Evolutionary conservation across 495 filamentous ascomycete genomes (phyloP).

Genomic region (Penicillium bovifimosum): DNA sequence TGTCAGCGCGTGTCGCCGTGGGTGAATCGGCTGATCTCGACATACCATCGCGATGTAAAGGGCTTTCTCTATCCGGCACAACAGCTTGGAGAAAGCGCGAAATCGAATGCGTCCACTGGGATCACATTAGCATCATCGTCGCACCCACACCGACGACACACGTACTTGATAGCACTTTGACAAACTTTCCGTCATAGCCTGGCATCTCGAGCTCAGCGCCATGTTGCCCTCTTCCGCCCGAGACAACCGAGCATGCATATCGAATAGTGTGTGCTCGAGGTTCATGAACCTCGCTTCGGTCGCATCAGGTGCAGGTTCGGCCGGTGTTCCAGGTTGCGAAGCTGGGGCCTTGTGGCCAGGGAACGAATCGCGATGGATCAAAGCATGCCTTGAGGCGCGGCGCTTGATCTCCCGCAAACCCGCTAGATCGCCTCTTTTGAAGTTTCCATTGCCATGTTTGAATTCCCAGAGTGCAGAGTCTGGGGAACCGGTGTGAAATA

Average conservation of each 20-base stretch:
- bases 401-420: conserved; percentile 94
- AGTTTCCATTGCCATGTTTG: conserved; percentile 96
- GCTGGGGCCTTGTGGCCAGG: conserved; percentile 65
- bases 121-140: conserved; percentile 11
- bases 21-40: neutral
- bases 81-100: conserved; percentile 65
- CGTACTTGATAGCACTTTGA: conserved; percentile 68
- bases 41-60: conserved; percentile 53
- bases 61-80: conserved; percentile 59
- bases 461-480: conserved; percentile 98
- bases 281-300: conserved; percentile 67
- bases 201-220: conserved; percentile 72
- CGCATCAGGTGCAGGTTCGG: conserved; percentile 72
- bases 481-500: conserved; percentile 94
- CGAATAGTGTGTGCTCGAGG: conserved; percentile 78
- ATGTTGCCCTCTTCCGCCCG: conserved; percentile 81
- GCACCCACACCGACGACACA: neutral
- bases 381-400: conserved; percentile 88
- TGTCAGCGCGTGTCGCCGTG: conserved; percentile 11
- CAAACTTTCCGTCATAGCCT: conserved; percentile 75
- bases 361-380: conserved; percentile 94
- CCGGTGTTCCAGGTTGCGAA: conserved; percentile 77
- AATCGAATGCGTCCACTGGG: conserved; percentile 68
- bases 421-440: conserved; percentile 88
- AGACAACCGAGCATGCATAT: conserved; percentile 67